Evolutionary conservation across 257 asterid genomes (phyloP).

Genomic region (Cordia subcordata): DNA sequence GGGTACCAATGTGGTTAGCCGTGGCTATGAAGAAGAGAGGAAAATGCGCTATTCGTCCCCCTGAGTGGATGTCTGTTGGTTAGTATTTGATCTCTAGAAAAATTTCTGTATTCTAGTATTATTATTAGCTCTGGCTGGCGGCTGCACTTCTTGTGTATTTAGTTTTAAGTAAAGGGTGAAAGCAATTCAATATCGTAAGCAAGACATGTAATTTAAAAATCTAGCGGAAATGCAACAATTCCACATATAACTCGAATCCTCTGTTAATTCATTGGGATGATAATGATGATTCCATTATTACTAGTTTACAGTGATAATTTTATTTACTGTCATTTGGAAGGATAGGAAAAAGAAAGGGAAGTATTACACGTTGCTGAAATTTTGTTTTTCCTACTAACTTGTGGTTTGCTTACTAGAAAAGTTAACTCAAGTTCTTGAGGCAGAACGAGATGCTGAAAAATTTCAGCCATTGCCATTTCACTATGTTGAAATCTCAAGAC

Average conservation of each 20-base stretch:
- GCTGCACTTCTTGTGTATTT: neutral
- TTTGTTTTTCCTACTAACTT: conserved; percentile 16
- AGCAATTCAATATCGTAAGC: too few species aligned
- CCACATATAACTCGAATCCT: too few species aligned
- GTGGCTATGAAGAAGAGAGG: conserved; percentile 94
- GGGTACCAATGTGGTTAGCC: conserved; percentile 92
- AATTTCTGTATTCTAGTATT: neutral
- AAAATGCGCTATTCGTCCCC: conserved; percentile 79
- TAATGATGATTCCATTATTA: too few species aligned
- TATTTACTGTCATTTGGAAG: neutral
- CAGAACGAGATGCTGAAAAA: conserved; percentile 82
- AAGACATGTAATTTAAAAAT: too few species aligned
- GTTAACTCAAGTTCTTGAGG: conserved; percentile 73
- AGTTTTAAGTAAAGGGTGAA: neutral
- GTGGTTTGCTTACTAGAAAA: conserved; percentile 43
- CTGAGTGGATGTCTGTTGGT: conserved; percentile 92
- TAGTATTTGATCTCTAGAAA: conserved; percentile 15
- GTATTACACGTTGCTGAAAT: neutral
- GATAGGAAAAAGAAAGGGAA: neutral
- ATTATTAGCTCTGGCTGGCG: neutral
- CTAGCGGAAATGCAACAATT: too few species aligned
- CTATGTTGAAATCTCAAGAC: conserved; percentile 91
- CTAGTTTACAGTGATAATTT: neutral
- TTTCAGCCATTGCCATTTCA: conserved; percentile 93
- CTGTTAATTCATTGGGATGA: too few species aligned